Evolutionary conservation across 139 green algal genomes (phyloP).

Genomic region (Coccomyxa sp.): DNA sequence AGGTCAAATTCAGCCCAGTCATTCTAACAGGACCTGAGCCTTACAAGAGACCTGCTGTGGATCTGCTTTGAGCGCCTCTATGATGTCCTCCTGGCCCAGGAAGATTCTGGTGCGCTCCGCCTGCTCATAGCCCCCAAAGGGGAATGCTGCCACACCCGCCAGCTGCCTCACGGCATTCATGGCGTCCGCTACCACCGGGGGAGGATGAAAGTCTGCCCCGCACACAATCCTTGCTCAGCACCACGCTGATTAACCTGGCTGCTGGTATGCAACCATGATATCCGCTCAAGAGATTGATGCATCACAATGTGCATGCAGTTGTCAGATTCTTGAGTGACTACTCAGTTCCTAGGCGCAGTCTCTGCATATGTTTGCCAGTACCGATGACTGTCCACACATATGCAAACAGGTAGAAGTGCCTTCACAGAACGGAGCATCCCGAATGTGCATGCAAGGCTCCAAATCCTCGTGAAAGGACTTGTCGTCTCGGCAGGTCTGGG

Average conservation of each 20-base stretch:
- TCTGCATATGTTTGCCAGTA: no score
- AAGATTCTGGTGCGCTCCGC: slow-evolving; percentile 49
- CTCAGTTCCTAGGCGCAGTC: no score
- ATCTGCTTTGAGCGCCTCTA: not conserved
- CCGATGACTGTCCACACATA: no score
- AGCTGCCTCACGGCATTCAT: slow-evolving; percentile 32
- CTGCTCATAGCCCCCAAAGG: slow-evolving; percentile 65
- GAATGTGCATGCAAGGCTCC: not conserved
- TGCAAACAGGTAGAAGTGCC: not conserved
- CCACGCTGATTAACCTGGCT: no score
- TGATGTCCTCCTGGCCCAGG: not conserved
- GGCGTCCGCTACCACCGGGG: slow-evolving; percentile 46
- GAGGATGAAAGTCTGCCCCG: slow-evolving; percentile 50
- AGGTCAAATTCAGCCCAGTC: no score
- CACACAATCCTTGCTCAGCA: no score
- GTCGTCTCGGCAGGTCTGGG: no score
- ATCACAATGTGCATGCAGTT: no score
- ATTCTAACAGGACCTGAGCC: not conserved
- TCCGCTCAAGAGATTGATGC: no score
- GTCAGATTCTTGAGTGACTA: no score
- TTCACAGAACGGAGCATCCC: not conserved
- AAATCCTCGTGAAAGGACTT: not conserved
- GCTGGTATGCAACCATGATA: no score
- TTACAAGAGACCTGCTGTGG: not conserved
- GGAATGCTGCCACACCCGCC: slow-evolving; percentile 37